phyloP scores from a whole-genome alignment of 495 filamentous ascomycete species.

The Podospora appendiculata region DNA sequence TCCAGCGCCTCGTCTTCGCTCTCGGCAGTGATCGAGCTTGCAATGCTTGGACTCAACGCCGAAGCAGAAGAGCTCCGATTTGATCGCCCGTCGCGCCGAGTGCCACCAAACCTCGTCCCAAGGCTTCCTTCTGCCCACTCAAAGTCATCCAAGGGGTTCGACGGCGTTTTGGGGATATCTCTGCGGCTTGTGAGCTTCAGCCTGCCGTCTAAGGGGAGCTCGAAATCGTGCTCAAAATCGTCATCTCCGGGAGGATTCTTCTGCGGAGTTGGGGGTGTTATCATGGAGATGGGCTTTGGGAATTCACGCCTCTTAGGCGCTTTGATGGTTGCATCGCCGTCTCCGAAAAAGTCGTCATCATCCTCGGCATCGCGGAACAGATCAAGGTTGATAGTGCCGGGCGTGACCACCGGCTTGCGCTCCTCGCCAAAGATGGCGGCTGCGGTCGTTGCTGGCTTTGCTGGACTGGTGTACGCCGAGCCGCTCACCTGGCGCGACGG shows the following conservation, averaged over 20 bases:
- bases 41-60: conserved; percentile 81
- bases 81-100: conserved; percentile 65
- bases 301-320: conserved; percentile 50
- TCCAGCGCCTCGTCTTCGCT: conserved; percentile 90
- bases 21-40: conserved; percentile 83
- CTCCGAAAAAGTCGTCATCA: conserved; percentile 53
- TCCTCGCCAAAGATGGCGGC: conserved; percentile 12
- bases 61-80: conserved; percentile 79
- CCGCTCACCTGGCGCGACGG: conserved; percentile 55
- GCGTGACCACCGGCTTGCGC: conserved; percentile 10
- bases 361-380: conserved; percentile 54
- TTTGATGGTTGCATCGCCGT: conserved; percentile 59
- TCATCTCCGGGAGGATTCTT: conserved; percentile 41
- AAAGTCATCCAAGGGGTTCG: conserved; percentile 63
- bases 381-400: conserved; percentile 42
- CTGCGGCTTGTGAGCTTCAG: conserved; percentile 53
- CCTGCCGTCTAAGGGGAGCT: conserved; percentile 54
- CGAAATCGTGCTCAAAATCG: conserved; percentile 71
- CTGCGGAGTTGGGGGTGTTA: conserved; percentile 48
- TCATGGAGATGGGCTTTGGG: conserved; percentile 45
- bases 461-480: conserved; percentile 33
- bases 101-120: conserved; percentile 81
- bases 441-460: conserved; percentile 22
- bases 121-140: conserved; percentile 93
- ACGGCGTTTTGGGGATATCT: conserved; percentile 49